Base-by-base conservation (phyloP, 1,284 basidiomycete genomes). In the Moesziomyces globuligerus region DNA sequence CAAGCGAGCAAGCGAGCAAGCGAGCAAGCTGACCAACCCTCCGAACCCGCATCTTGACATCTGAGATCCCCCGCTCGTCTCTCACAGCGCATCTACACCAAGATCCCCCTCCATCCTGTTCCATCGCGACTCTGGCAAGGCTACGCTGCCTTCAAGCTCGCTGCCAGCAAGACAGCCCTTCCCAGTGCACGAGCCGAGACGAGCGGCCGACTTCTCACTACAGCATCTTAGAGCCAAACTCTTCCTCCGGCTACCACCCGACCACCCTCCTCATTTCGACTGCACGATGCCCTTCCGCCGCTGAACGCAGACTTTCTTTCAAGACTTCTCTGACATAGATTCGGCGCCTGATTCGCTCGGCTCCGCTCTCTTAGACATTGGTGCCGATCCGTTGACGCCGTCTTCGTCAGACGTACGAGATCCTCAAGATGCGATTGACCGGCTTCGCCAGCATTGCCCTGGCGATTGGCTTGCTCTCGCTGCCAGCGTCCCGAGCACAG, bases 401-500 rank as follows among this genome's bases (percentile, higher is more conserved):
- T n/a, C n/a, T n/a, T n/a, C n/a, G 17, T 1, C 32, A 15, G 17
- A 17, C 32, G 32, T 13, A 13, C 15, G 32, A 13, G 32, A 17
- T n/a, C 13, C 32, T 17, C 32, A 34, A 17, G 32, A 34, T 34
- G 32, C 32, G 32, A 7, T 34, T 34, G 15, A 17, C 32, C 13
- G 15, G 15, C 32, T 7, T 34, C 32, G 32, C 32, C 15, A 49
- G 9, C 43, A 36, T 36, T 13, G 41, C 37, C 13, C 2, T 50
- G 8, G 47, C 47, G 20, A n/a, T 58, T 9, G 38, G 46, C 47
- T 39, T 65, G 17, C 39, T 55, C 38, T 37, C 48, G 17, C 20
- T 50, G 26, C 52, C 54, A 28, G 36, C 24, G 23, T 51, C 47
- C 39, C 18, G 58, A 18, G 56, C 44, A 18, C 52, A 59, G 23